Evolutionary conservation across 176 grass and related monocot genomes (phyloP), one percentile per base, ranked within the genome.

Genomic region (Panicum miliaceum): DNA sequence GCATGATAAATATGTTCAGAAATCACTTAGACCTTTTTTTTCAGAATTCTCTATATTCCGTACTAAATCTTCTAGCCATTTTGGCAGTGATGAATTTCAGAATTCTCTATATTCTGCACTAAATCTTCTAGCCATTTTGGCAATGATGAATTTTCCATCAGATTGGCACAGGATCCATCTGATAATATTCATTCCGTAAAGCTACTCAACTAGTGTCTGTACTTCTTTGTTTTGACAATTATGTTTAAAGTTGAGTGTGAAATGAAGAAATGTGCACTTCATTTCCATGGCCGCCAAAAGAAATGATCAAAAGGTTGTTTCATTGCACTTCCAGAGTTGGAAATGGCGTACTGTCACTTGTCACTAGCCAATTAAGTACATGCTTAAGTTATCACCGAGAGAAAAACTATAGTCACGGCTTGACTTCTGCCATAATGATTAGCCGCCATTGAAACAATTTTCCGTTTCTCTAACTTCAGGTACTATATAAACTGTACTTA

Each of bases 261-360:
- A 82, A 84, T 68, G 82, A 85, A 80, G 86, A 80, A 64, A 88
- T 40, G 8, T 0, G n/a, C 20, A 54, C 56, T 85, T 86, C 53
- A 40, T 78, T 85, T 66, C 61, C 66, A 35, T 65, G 6, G 74
- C 60, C 4, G 41, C 42, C 84, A 78, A 61, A 82, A 58, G 80
- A 81, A 74, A 83, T 90, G 32, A 83, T 86, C 60, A 86, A 42
- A 83, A 83, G 59, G 35, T 83, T 75, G 41, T 51, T 40, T 43
- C 6, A 13, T 59, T 60, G 50, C 50, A 60, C 60, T 76, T 81
- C 51, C 77, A 70, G 82, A 6, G 70, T 89, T 76, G 29, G 61
- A 75, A 84, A 36, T 45, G 46, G 26, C 0, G 35, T 38, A 67
- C 46, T 63, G 38, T 46, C 48, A 68, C 15, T 61, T 84, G 22